Conservation (phyloP, 257 asterid species). For the Henckelia pumila region DNA sequence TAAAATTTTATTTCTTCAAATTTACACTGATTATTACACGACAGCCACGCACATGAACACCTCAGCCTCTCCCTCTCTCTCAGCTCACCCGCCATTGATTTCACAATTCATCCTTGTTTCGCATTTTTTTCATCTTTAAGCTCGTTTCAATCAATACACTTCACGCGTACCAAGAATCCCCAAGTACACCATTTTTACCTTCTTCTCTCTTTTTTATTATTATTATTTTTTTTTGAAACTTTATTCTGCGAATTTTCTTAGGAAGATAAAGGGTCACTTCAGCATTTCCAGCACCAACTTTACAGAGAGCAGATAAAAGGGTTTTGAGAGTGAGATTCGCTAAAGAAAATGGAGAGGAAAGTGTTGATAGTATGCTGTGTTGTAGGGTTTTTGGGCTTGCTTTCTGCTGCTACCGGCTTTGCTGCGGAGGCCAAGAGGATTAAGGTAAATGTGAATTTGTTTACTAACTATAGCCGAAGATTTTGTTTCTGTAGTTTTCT, state of each 20-base stretch:
- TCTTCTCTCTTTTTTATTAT: not conserved
- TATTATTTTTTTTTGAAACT: not conserved
- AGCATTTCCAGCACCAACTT: not conserved
- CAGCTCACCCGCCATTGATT: not conserved
- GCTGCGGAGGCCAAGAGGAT: slow-evolving; percentile 76
- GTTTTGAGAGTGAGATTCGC: slow-evolving; percentile 13
- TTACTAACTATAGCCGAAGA: not conserved
- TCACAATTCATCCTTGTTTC: not conserved
- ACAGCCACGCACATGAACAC: not conserved
- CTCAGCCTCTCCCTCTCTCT: not conserved
- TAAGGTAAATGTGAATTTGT: slow-evolving; percentile 41
- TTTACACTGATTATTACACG: no score
- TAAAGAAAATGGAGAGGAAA: slow-evolving; percentile 52
- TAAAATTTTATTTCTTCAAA: no score
- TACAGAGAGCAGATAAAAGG: slow-evolving; percentile 19
- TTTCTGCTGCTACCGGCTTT: slow-evolving; percentile 72
- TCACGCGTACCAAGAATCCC: not conserved
- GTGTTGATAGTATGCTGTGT: slow-evolving; percentile 44
- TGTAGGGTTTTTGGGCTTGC: slow-evolving; percentile 62
- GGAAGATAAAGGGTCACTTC: not conserved
- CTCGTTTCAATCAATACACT: no score
- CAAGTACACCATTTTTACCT: not conserved
- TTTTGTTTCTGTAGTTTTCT: no score
- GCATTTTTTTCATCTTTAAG: not conserved
- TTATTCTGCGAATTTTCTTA: not conserved